Evolutionary conservation across 768 basidiomycete species (phyloP).

Genomic region (Russula olivacea): DNA sequence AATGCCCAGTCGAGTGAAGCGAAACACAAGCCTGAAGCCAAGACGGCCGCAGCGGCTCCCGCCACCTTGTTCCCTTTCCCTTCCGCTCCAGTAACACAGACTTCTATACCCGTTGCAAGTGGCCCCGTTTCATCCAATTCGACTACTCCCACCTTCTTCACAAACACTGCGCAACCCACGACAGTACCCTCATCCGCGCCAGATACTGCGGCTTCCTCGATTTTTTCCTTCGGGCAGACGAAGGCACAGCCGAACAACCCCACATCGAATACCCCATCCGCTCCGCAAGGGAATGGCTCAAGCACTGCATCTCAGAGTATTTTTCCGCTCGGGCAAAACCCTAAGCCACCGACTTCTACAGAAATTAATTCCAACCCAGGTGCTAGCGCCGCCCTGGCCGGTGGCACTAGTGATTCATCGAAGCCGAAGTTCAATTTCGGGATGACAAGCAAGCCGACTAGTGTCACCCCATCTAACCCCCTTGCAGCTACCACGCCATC

Average conservation of each 20-base stretch:
- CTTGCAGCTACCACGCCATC: conserved; percentile 13
- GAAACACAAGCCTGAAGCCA: conserved; percentile 12
- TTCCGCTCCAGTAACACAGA: conserved; percentile 1
- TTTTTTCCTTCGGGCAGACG: conserved; percentile 6
- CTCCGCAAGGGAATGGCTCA: conserved; percentile 2
- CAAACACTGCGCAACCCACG: conserved; percentile 15
- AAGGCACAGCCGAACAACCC: conserved; percentile 18
- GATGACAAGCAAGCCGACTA: conserved; percentile 22
- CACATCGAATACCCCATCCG: conserved; percentile 18
- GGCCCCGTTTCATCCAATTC: conserved; percentile 15
- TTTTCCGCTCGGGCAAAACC: conserved; percentile 8
- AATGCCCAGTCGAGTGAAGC: not conserved
- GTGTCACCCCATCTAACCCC: conserved; percentile 4
- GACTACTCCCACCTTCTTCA: conserved; percentile 31
- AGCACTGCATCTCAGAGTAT: not conserved
- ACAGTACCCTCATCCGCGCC: not conserved
- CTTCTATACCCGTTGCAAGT: conserved; percentile 9
- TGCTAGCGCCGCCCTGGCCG: conserved; percentile 11
- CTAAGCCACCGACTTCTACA: not conserved
- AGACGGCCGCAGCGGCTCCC: not conserved
- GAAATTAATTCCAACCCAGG: not conserved
- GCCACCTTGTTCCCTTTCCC: conserved; percentile 19
- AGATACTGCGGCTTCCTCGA: not conserved
- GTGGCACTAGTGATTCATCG: conserved; percentile 6
- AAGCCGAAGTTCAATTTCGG: conserved; percentile 26